Percentiles rank a stretch among this genome's conserved stretches.
phyloP scores from a whole-genome alignment of 495 filamentous ascomycete species.

The Terfezia boudieri region DNA sequence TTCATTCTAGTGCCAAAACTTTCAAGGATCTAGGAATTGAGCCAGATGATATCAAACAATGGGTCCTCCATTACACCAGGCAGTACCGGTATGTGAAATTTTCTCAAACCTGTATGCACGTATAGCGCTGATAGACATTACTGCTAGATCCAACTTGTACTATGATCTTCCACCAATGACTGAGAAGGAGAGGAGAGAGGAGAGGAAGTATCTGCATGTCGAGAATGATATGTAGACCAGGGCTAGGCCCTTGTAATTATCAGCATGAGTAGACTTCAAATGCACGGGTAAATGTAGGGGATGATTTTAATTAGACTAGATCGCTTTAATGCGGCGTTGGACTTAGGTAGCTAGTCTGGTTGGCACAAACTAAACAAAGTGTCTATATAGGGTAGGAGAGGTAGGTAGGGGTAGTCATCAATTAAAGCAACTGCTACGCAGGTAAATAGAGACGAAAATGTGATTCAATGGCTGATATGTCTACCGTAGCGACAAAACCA shows the following conservation, averaged over 20 bases:
- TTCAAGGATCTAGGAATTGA: slow-evolving; percentile 84
- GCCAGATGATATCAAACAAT: slow-evolving; percentile 55
- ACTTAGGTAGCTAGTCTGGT: too few species aligned
- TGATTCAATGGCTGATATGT: too few species aligned
- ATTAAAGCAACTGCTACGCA: too few species aligned
- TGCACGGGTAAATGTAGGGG: too few species aligned
- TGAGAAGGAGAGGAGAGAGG: slow-evolving; percentile 79
- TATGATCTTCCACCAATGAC: slow-evolving; percentile 88
- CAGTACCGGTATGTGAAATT: slow-evolving; percentile 33
- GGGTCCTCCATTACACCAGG: slow-evolving; percentile 66
- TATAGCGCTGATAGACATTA: neutral
- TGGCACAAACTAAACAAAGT: too few species aligned
- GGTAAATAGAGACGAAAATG: too few species aligned
- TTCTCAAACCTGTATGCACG: neutral
- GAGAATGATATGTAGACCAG: slow-evolving; percentile 54
- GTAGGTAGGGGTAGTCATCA: too few species aligned
- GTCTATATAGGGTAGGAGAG: too few species aligned
- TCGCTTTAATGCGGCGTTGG: too few species aligned
- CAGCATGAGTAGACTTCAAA: too few species aligned
- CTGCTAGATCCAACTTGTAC: slow-evolving; percentile 31
- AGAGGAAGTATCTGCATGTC: slow-evolving; percentile 91
- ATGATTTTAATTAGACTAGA: neutral
- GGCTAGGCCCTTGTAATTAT: neutral
- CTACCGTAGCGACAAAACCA: too few species aligned
- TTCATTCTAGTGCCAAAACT: slow-evolving; percentile 44